Evolutionary conservation across 306 rosid species (phyloP), one percentile per base, ranked within the genome.

Genomic region (Neltuma alba): DNA sequence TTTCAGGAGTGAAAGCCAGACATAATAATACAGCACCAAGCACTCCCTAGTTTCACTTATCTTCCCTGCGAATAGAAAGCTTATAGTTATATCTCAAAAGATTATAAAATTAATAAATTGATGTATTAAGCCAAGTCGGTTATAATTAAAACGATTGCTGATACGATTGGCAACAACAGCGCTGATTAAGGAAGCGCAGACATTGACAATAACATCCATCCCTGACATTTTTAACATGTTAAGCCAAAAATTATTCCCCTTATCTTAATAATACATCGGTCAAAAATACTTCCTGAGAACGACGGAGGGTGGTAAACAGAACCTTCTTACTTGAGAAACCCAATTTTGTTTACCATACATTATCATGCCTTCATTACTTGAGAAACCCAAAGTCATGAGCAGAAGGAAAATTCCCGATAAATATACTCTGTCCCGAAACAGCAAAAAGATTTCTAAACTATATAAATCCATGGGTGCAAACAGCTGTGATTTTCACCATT

Each of bases 11-110:
- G 75, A 91, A 87, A 76, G 97, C 80, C 80, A 85, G 86, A 72
- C 96, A 91, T 36, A 91, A 81, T 28, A 95, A 83, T 75, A 98
- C 91, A 28, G 99, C 99, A 78, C 96, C 98, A 75, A 98, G 94
- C 73, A 88, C 15, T 90, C 88, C 73, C 86, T 86, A 30, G 91
- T 86, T 55, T 83, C 80, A 76, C 85, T 83, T 78, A 70, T 84
- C 79, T 88, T 87, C 80, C 91, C 98, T 95, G 91, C 76, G 79
- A 63, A 82, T 42, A 54, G 63, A 81, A 81, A 45, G 74, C 79
- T n/a, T n/a, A n/a, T n/a, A n/a, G n/a, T 70, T 76, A 52, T 9
- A 52, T 16, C 47, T 74, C 82, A 74, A 81, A 79, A 79, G n/a
- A n/a, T n/a, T n/a, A 57, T 83, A 40, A 34, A 73, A 71, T n/a